phyloP scores from a whole-genome alignment of 2,329 filamentous ascomycete species.

The Penicillium olsonii region DNA sequence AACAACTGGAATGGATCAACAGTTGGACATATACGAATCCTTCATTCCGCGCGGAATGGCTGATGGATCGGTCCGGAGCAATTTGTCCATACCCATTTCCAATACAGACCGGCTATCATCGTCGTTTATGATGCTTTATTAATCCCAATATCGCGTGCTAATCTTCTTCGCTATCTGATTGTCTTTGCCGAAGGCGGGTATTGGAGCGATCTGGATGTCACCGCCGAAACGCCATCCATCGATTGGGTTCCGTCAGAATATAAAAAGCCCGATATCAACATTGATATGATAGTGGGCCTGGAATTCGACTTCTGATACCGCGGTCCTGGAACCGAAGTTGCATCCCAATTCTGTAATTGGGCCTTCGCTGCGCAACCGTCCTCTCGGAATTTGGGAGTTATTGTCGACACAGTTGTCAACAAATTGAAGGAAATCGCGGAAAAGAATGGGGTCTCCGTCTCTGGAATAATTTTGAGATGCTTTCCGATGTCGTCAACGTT shows the following conservation, averaged over 20 bases:
- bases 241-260: constrained; percentile 41
- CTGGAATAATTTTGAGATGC: constrained; percentile 27
- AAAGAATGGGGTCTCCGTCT: constrained; percentile 11
- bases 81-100: constrained; percentile 37
- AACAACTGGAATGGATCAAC: constrained; percentile 17
- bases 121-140: constrained; percentile 35
- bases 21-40: constrained; percentile 33
- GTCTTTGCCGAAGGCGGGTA: constrained; percentile 44
- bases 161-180: constrained; percentile 47
- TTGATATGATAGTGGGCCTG: constrained; percentile 41
- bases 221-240: constrained; percentile 34
- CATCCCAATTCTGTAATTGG: constrained; percentile 19
- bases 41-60: constrained; percentile 19
- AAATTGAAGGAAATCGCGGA: constrained; percentile 21
- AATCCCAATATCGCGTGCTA: constrained; percentile 44
- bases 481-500: constrained; percentile 29
- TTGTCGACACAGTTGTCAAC: background rate
- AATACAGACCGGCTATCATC: constrained; percentile 40
- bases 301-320: constrained; percentile 35
- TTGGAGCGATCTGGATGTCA: constrained; percentile 46
- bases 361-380: background rate
- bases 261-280: constrained; percentile 22
- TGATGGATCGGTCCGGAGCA: constrained; percentile 34
- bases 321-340: constrained; percentile 11
- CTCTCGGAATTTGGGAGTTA: background rate